Conservation (phyloP, 176 grass and related monocot species). For the Poa annua region DNA sequence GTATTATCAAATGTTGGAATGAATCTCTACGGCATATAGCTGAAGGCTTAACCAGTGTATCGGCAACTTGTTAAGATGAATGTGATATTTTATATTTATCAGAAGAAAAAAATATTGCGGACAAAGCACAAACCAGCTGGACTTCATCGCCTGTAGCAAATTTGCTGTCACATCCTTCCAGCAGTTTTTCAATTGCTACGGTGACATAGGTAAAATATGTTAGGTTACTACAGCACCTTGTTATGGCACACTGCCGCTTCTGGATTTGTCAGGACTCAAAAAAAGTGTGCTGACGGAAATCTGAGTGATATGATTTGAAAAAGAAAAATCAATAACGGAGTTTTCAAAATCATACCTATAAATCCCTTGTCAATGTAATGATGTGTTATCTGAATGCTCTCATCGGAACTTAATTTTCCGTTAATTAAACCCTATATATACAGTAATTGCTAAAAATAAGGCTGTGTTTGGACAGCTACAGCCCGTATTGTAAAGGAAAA, state of each 20-base stretch:
- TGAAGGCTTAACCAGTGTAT: not conserved
- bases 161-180: constrained; percentile 67
- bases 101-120: constrained; percentile 25
- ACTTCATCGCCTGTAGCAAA: constrained; percentile 83
- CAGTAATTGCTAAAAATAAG: constrained; percentile 24
- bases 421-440: constrained; percentile 67
- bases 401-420: constrained; percentile 47
- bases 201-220: not conserved
- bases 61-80: not conserved
- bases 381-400: constrained; percentile 61
- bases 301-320: not conserved
- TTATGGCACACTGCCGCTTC: not conserved
- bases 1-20: not conserved
- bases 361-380: constrained; percentile 85
- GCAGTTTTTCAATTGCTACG: constrained; percentile 77
- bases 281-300: not conserved
- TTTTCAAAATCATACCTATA: constrained; percentile 51
- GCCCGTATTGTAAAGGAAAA: not conserved
- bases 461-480: not conserved
- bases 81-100: not conserved
- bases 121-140: constrained; percentile 66
- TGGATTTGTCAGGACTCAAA: not conserved
- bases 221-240: not conserved
- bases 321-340: not conserved
- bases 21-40: not conserved